phyloP scores from a whole-genome alignment of 371 early-diverging fungal genomes.

The Zychaea mexicana region DNA sequence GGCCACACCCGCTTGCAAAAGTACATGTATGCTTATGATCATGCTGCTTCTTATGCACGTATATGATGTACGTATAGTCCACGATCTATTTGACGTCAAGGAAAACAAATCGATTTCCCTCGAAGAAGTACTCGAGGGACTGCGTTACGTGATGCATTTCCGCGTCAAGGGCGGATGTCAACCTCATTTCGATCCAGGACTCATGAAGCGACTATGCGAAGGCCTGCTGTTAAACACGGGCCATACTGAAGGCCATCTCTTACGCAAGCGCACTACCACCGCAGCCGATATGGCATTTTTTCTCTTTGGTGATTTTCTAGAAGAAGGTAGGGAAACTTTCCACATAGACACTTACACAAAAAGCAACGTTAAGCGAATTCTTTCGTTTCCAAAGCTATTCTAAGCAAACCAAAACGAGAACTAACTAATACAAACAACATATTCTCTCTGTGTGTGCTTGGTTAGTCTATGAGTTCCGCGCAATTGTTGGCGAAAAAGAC shows the following conservation, averaged over 20 bases:
- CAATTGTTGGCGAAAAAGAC: constrained; percentile 74
- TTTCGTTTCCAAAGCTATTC: too few species aligned
- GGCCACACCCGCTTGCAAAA: too few species aligned
- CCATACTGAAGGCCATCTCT: constrained; percentile 63
- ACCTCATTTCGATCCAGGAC: constrained; percentile 73
- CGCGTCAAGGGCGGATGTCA: constrained; percentile 85
- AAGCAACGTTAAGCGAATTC: too few species aligned
- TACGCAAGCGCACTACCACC: constrained; percentile 64
- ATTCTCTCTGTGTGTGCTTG: too few species aligned
- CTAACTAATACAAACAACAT: too few species aligned
- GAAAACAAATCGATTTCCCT: constrained; percentile 77
- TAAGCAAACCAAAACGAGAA: too few species aligned
- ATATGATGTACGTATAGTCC: constrained; percentile 32
- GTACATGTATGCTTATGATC: too few species aligned
- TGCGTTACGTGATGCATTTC: constrained; percentile 94
- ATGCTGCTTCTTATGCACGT: too few species aligned
- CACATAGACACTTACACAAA: not conserved
- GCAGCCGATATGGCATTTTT: constrained; percentile 88
- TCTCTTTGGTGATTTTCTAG: constrained; percentile 93
- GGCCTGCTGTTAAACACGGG: constrained; percentile 82
- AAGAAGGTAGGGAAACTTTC: constrained; percentile 62
- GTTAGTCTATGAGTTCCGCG: constrained; percentile 63
- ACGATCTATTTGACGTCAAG: constrained; percentile 68
- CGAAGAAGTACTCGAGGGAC: constrained; percentile 83
- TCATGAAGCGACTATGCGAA: constrained; percentile 87